Conservation (phyloP, 768 basidiomycete genomes). For the Tylopilus subfusipes region DNA sequence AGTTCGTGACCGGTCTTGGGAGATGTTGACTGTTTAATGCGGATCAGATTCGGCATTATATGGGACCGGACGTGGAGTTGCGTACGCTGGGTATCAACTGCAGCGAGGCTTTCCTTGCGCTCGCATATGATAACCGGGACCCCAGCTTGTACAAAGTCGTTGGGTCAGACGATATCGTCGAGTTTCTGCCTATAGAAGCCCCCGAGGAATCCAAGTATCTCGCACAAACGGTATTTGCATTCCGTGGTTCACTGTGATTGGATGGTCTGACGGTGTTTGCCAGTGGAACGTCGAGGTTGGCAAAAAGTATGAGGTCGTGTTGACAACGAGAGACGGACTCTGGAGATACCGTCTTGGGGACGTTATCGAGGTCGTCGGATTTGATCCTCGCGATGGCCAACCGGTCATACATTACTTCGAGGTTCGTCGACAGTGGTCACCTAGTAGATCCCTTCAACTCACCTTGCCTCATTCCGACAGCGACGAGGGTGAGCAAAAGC, state of each 20-base stretch:
- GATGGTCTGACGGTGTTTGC: not conserved
- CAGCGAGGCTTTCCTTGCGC: conserved; percentile 22
- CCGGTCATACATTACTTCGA: conserved; percentile 22
- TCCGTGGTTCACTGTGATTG: not conserved
- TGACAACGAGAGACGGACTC: conserved; percentile 26
- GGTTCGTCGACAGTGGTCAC: conserved; percentile 6
- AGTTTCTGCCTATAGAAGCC: conserved; percentile 16
- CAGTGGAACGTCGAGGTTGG: conserved; percentile 22
- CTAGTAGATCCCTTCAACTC: not conserved
- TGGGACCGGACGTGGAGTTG: conserved; percentile 20
- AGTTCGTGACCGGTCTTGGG: not conserved
- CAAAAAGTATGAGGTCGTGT: conserved; percentile 17
- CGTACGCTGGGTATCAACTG: conserved; percentile 21
- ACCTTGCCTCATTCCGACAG: not conserved
- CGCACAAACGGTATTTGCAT: conserved; percentile 13
- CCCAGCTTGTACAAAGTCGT: conserved; percentile 22
- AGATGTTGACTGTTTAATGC: not conserved
- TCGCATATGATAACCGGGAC: conserved; percentile 24
- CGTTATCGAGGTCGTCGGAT: conserved; percentile 19
- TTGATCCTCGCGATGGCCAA: conserved; percentile 22
- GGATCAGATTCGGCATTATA: conserved; percentile 14
- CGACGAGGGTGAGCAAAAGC: conserved; percentile 20
- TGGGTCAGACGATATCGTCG: conserved; percentile 24
- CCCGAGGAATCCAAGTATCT: conserved; percentile 22
- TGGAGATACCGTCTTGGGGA: conserved; percentile 25